phyloP scores from a whole-genome alignment of 1,284 basidiomycete species.

The Puccinia novopanici region DNA sequence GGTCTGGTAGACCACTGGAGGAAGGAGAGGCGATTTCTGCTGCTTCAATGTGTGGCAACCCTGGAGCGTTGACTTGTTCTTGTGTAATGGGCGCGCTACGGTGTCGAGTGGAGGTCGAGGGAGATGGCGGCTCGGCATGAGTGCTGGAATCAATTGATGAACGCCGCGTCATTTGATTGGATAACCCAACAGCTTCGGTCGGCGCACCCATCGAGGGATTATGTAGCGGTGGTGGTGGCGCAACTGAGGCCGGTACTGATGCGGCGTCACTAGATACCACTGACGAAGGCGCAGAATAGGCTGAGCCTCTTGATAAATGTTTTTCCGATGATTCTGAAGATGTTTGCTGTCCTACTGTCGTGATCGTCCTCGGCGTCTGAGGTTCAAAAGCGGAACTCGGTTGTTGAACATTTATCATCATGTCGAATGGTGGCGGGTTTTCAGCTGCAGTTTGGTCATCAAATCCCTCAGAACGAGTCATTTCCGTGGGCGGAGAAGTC shows the following conservation, averaged over 20 bases:
- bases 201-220: constrained; percentile 51
- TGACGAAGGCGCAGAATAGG: too few species aligned
- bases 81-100: constrained; percentile 48
- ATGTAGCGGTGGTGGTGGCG: constrained; percentile 40
- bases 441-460: too few species aligned
- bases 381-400: constrained; percentile 23
- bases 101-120: constrained; percentile 50
- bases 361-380: constrained; percentile 42
- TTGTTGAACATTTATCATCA: constrained; percentile 3
- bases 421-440: not conserved
- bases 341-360: constrained; percentile 42
- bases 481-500: too few species aligned
- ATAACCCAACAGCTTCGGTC: constrained; percentile 45
- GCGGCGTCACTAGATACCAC: too few species aligned
- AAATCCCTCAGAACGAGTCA: too few species aligned
- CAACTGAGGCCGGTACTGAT: constrained; percentile 37
- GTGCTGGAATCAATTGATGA: constrained; percentile 44
- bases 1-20: constrained; percentile 30
- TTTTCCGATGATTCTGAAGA: too few species aligned
- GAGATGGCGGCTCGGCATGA: constrained; percentile 50
- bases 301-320: too few species aligned
- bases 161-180: constrained; percentile 45
- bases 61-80: constrained; percentile 51
- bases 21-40: constrained; percentile 3
- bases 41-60: constrained; percentile 48